phyloP scores from a whole-genome alignment of 2,329 filamentous ascomycete species.

The Fusarium incarnatum region DNA sequence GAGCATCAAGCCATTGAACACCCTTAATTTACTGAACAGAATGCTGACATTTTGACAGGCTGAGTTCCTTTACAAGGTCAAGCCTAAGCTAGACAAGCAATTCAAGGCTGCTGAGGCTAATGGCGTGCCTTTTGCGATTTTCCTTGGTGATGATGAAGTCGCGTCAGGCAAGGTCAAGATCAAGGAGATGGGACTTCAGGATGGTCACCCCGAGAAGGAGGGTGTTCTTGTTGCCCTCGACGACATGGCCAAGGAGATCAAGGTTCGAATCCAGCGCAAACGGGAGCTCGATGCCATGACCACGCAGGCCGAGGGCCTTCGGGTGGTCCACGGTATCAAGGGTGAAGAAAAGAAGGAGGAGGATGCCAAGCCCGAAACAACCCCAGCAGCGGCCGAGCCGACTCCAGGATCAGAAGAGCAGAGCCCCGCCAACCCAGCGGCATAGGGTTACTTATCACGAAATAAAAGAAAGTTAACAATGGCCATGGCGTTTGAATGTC shows the following conservation, averaged over 20 bases:
- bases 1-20: not conserved
- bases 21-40: slow-evolving; percentile 24
- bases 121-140: slow-evolving; percentile 85
- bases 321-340: slow-evolving; percentile 61
- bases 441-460: slow-evolving; percentile 19
- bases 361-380: slow-evolving; percentile 24
- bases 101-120: slow-evolving; percentile 89
- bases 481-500: slow-evolving; percentile 29
- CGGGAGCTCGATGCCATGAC: slow-evolving; percentile 58
- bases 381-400: slow-evolving; percentile 25
- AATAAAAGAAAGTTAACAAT: slow-evolving; percentile 33
- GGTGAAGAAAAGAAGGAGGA: slow-evolving; percentile 39
- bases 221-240: slow-evolving; percentile 78
- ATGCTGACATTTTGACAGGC: slow-evolving; percentile 60
- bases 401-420: slow-evolving; percentile 21
- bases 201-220: slow-evolving; percentile 91
- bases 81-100: slow-evolving; percentile 87
- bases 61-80: slow-evolving; percentile 89
- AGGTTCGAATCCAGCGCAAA: slow-evolving; percentile 57
- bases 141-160: slow-evolving; percentile 91
- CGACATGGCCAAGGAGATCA: slow-evolving; percentile 73
- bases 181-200: slow-evolving; percentile 79
- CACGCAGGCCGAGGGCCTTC: slow-evolving; percentile 58
- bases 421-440: slow-evolving; percentile 22
- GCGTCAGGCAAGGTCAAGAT: slow-evolving; percentile 85